These are phyloP conservation scores for Neurospora sp. DNA, from an alignment of 495 filamentous ascomycete genomes.

Conservation along the genomic window DNA sequence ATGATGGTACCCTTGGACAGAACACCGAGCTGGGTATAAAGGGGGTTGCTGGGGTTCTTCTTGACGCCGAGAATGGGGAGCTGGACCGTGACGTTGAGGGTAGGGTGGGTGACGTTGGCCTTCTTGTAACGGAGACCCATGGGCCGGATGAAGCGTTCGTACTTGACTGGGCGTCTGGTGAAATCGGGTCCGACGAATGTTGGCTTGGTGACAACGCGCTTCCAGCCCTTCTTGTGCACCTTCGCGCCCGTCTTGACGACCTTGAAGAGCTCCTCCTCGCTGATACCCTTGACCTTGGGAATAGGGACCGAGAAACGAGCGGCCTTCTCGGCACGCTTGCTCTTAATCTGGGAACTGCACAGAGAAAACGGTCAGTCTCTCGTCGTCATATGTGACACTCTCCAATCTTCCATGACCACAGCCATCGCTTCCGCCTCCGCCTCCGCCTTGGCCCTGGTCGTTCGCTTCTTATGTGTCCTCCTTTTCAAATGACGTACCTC, in stretches of 20 bases:
- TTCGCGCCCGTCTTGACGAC: conserved; percentile 85
- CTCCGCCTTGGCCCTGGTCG: not conserved
- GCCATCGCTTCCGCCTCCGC: not conserved
- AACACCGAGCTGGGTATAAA: conserved; percentile 89
- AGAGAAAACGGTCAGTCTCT: not conserved
- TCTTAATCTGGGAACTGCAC: conserved; percentile 23
- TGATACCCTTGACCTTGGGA: conserved; percentile 88
- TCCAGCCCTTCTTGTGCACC: conserved; percentile 64
- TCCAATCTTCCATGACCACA: not conserved
- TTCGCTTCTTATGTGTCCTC: conserved; percentile 48
- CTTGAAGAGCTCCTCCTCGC: conserved; percentile 97
- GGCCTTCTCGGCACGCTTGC: conserved; percentile 69
- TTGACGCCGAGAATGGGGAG: conserved; percentile 90
- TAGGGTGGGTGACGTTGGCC: conserved; percentile 72
- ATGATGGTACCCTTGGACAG: conserved; percentile 90
- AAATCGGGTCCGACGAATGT: conserved; percentile 75
- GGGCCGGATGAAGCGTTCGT: conserved; percentile 56
- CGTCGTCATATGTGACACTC: not conserved
- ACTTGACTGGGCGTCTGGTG: conserved; percentile 84
- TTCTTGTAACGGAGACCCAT: conserved; percentile 90
- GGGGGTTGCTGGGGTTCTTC: conserved; percentile 94
- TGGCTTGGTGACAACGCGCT: conserved; percentile 77
- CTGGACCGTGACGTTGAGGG: conserved; percentile 51
- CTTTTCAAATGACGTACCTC: conserved; percentile 59
- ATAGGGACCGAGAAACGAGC: conserved; percentile 93